Base-by-base conservation (phyloP, 2,329 filamentous ascomycete species). In the Colletotrichum noveboracense region DNA sequence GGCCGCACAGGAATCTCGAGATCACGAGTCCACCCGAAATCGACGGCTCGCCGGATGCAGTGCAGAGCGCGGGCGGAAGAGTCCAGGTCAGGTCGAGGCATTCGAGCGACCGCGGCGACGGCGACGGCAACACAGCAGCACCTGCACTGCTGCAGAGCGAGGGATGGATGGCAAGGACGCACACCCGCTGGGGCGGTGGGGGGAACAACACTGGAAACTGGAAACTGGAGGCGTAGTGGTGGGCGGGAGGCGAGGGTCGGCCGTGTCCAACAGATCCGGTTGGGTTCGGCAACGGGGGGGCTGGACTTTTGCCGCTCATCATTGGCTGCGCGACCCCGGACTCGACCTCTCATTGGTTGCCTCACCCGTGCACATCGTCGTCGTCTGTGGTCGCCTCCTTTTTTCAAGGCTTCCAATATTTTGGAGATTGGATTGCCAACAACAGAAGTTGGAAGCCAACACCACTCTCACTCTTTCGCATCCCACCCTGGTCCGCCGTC, bases 371-470 rank as follows among this genome's bases (percentile, higher is more conserved):
- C 71, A 66, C 74, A 68, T 43, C 56, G 55, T 69, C 70, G 62
- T 68, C 70, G 56, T 26, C 70, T 75, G 64, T 76, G 38, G 74
- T 76, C 74, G 74, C 74, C 70, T 76, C 74, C 74, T 76, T 73
- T 76, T 65, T 36, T 68, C 43, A 61, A 76, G 74, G 71, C 74
- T 74, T 75, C 71, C 62, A 70, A 66, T 52, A 18, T 48, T 70
- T 18, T 52, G 71, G 43, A 64, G n/a, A 64, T 43, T 61, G 18
- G 58, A 43, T 26, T 75, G 66, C 71, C 71, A 71, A 64, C 74
- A 66, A 55, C 28, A 62, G 18, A 34, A 62, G 43, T 52, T 52
- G 43, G 65, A 68, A 70, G 71, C 36, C 48, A 58, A 62, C 26
- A 61, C 24, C 32, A 52, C 2, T 58, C 74, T 43, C 28, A 18